Base-by-base conservation (phyloP, 2,329 filamentous ascomycete genomes). In the Fonsecaea monophora region DNA sequence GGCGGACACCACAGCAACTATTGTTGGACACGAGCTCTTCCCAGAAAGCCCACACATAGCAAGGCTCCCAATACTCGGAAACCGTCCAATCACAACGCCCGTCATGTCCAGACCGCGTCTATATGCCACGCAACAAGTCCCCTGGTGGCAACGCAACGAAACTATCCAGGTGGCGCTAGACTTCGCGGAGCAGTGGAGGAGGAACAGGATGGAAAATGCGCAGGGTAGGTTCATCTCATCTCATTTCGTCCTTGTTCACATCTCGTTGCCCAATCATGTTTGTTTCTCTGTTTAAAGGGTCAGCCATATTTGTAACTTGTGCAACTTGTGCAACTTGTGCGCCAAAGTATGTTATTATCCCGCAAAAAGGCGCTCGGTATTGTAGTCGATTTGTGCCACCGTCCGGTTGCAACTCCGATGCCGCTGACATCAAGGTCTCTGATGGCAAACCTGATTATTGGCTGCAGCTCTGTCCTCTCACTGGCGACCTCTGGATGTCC, bases 101-200 rank as follows among this genome's bases (percentile, higher is more conserved):
- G 60, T 18, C 21, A 66, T 66, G 67, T 50, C 67, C 21, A 64
- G 61, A 37, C 50, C 56, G 18, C 57, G 53, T 34, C 18, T 21
- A 18, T 62, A 67, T 53, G 40, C 67, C 13, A 69, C 64, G 42
- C 40, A 63, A 38, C 35, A 56, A 18, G 62, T 74, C 63, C 45
- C 58, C 30, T 60, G 66, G 56, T 45, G 64, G 56, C 35, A 71
- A 42, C 32, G 70, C 62, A 57, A 57, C 21, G 56, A 66, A 34
- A 35, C 62, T 25, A 68, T 70, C 34, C 68, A 68, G 53, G 56
- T 63, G 21, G 35, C 65, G 55, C 57, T 48, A 34, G 68, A 68
- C 18, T 53, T 58, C 15, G 25, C 66, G 37, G 68, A 70, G 38
- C 62, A 66, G 40, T 53, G 59, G 25, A 65, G 45, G 53, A 68